Evolutionary conservation across 1,139 yeast genomes (phyloP).

Genomic region (Blastobotrys ciferrii): DNA sequence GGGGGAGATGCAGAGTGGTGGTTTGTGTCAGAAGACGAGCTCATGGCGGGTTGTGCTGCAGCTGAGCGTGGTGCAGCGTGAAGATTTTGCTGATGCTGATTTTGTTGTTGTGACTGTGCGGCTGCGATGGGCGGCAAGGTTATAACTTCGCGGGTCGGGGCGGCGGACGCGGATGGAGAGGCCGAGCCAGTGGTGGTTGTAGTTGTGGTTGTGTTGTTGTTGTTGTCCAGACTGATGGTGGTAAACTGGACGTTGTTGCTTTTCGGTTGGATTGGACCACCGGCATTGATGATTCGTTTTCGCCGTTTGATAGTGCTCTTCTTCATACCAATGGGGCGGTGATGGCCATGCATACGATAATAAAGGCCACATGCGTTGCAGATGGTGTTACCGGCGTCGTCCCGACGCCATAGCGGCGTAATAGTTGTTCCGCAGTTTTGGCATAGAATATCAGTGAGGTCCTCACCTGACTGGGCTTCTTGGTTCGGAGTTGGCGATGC

Average conservation of each 20-base stretch:
- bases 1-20: conserved; percentile 4
- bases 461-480: background rate
- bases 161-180: conserved; percentile 8
- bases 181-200: conserved; percentile 10
- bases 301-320: conserved; percentile 72
- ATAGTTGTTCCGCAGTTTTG: conserved; percentile 80
- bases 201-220: background rate
- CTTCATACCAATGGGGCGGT: conserved; percentile 76
- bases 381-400: conserved; percentile 74
- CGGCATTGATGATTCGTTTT: conserved; percentile 42
- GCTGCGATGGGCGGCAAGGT: conserved; percentile 12
- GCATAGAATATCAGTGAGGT: conserved; percentile 53
- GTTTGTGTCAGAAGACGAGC: conserved; percentile 1
- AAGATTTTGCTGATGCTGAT: conserved; percentile 1
- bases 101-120: background rate
- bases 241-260: conserved; percentile 2
- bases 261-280: background rate
- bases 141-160: conserved; percentile 6
- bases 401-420: conserved; percentile 86
- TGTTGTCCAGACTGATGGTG: background rate
- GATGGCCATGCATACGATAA: conserved; percentile 71
- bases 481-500: background rate
- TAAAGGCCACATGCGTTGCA: conserved; percentile 90
- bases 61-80: conserved; percentile 11
- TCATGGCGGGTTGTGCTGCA: conserved; percentile 7